Conservation (phyloP, 2,329 filamentous ascomycete species). For the Fusarium luffae region DNA sequence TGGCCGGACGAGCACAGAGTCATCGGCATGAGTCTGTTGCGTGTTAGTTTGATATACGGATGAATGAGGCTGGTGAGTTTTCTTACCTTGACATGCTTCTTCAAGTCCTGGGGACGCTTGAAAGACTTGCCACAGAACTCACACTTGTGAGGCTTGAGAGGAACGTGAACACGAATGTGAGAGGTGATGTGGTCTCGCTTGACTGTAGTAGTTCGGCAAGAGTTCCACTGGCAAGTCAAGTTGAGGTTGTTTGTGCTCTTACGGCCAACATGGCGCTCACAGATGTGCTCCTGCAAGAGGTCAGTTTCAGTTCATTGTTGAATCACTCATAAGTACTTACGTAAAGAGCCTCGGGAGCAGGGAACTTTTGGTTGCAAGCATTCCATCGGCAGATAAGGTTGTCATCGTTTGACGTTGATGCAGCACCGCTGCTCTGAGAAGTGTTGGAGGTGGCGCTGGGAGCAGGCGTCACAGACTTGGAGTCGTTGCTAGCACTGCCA, state of each 20-base stretch:
- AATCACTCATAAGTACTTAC: slow-evolving; percentile 54
- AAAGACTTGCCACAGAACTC: slow-evolving; percentile 99
- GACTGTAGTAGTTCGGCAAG: slow-evolving; percentile 94
- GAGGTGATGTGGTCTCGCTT: slow-evolving; percentile 99
- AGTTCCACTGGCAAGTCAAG: slow-evolving; percentile 96
- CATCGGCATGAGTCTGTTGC: slow-evolving; percentile 85
- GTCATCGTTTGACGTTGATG: slow-evolving; percentile 59
- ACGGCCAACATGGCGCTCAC: slow-evolving; percentile 96
- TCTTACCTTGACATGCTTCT: slow-evolving; percentile 93
- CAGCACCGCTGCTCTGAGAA: slow-evolving; percentile 55
- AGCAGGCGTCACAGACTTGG: slow-evolving; percentile 65
- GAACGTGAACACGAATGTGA: slow-evolving; percentile 98
- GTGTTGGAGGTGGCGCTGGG: slow-evolving; percentile 61
- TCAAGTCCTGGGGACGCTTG: slow-evolving; percentile 97
- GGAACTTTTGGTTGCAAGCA: slow-evolving; percentile 68
- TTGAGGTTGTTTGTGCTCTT: slow-evolving; percentile 99
- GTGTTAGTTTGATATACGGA: slow-evolving; percentile 36
- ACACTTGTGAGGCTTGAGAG: slow-evolving; percentile 98
- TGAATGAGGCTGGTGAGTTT: neutral
- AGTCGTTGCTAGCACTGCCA: slow-evolving; percentile 57
- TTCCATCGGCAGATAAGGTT: slow-evolving; percentile 71
- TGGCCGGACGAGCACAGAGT: slow-evolving; percentile 76
- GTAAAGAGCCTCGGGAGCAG: slow-evolving; percentile 68
- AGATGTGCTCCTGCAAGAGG: slow-evolving; percentile 86
- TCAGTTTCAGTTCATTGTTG: slow-evolving; percentile 5